Evolutionary conservation across 2,329 filamentous ascomycete genomes (phyloP).

Genomic region (Hortaea sp.): DNA sequence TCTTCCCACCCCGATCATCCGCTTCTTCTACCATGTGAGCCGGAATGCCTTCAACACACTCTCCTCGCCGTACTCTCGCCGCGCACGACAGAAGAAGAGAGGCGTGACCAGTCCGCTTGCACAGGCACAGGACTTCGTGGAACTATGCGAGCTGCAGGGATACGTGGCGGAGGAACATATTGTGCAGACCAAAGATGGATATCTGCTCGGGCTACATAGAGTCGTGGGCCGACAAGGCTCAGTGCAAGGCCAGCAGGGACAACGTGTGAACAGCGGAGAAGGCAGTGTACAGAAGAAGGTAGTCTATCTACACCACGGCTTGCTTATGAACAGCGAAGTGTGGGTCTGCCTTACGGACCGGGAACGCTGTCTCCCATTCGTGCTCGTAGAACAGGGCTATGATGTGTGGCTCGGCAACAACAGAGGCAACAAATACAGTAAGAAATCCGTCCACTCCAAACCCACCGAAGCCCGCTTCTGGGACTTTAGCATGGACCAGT

Average conservation of each 20-base stretch:
- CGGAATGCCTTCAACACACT: slow-evolving; percentile 73
- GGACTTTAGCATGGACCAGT: slow-evolving; percentile 98
- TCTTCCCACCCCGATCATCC: slow-evolving; percentile 71
- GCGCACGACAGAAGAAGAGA: slow-evolving; percentile 58
- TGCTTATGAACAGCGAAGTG: slow-evolving; percentile 98
- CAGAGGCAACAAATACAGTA: slow-evolving; percentile 97
- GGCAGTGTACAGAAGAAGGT: slow-evolving; percentile 68
- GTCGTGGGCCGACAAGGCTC: slow-evolving; percentile 66
- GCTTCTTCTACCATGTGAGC: slow-evolving; percentile 72
- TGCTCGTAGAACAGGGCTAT: slow-evolving; percentile 80
- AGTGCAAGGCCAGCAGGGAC: slow-evolving; percentile 52
- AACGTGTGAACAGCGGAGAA: slow-evolving; percentile 61
- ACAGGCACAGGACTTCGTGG: slow-evolving; percentile 82
- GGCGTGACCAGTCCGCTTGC: slow-evolving; percentile 50
- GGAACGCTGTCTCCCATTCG: slow-evolving; percentile 77
- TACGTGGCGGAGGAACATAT: slow-evolving; percentile 96
- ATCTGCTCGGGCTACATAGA: slow-evolving; percentile 80
- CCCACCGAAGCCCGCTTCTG: slow-evolving; percentile 74
- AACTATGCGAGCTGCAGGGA: slow-evolving; percentile 83
- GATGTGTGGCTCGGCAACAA: slow-evolving; percentile 99
- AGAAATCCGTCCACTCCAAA: slow-evolving; percentile 71
- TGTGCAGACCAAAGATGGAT: slow-evolving; percentile 88
- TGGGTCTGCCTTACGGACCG: slow-evolving; percentile 90
- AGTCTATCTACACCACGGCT: slow-evolving; percentile 86
- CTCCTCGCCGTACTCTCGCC: slow-evolving; percentile 58